Evolutionary conservation across 2,329 filamentous ascomycete genomes (phyloP).

Genomic region (Huntiella savannae): DNA sequence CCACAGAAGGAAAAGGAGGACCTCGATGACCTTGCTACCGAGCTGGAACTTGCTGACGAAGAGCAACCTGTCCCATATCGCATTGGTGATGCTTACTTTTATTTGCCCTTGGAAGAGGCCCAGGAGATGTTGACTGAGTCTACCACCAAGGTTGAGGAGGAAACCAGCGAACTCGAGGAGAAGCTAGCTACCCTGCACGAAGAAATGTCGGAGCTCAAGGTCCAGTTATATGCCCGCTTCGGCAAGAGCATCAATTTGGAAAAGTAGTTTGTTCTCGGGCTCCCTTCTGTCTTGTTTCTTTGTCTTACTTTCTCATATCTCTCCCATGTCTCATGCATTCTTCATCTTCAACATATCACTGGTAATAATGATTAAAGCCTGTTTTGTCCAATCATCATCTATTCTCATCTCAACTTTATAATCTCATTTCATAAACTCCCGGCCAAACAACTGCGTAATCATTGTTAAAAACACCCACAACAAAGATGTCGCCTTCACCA

Average conservation of each 20-base stretch:
- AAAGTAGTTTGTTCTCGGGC: constrained; percentile 10
- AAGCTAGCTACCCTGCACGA: constrained; percentile 56
- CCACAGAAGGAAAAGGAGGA: constrained; percentile 93
- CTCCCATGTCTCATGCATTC: too few relatives aligned
- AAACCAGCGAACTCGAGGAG: constrained; percentile 59
- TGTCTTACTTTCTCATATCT: too few relatives aligned
- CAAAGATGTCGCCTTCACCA: neutral
- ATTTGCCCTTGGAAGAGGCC: constrained; percentile 64
- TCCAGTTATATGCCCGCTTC: constrained; percentile 83
- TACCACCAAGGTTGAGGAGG: constrained; percentile 53
- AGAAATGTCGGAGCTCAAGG: constrained; percentile 79
- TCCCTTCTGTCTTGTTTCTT: too few relatives aligned
- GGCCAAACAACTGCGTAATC: neutral
- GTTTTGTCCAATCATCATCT: too few relatives aligned
- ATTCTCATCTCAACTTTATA: too few relatives aligned
- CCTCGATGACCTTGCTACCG: constrained; percentile 74
- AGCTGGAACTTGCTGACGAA: constrained; percentile 88
- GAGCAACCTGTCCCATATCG: constrained; percentile 94
- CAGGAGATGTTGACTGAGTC: constrained; percentile 64
- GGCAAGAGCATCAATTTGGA: constrained; percentile 95
- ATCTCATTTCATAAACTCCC: neutral
- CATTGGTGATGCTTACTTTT: constrained; percentile 89
- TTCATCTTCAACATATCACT: too few relatives aligned
- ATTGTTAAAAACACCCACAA: neutral
- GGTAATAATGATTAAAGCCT: too few relatives aligned